Conservation (phyloP, 345 rosid species). For the Eucalyptus decipiens region DNA sequence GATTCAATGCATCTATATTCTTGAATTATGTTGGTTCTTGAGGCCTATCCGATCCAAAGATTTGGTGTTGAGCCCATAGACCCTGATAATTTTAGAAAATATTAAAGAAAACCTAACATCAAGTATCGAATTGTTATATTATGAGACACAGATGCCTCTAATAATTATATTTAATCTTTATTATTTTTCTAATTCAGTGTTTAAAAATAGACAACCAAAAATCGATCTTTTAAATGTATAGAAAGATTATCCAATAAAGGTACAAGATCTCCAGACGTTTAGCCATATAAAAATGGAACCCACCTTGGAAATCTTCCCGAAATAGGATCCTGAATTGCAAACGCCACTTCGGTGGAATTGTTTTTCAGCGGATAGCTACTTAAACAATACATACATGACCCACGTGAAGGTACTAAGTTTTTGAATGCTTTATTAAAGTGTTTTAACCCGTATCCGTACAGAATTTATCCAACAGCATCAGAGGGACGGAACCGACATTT, state of each 20-base stretch:
- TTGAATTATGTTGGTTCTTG: background rate
- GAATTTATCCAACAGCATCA: background rate
- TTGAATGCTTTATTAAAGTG: background rate
- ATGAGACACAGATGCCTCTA: background rate
- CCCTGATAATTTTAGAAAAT: background rate
- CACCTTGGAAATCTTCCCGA: background rate
- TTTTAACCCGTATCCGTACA: background rate
- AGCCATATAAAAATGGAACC: background rate
- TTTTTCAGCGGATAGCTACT: background rate
- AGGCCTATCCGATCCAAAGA: background rate
- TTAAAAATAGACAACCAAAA: background rate
- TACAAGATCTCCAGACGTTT: background rate
- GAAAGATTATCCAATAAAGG: background rate
- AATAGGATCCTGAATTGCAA: background rate
- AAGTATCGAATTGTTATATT: rapidly evolving
- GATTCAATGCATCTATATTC: background rate
- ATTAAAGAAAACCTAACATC: background rate
- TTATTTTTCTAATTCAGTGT: background rate
- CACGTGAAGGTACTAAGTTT: background rate
- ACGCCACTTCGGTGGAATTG: background rate
- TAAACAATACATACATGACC: background rate
- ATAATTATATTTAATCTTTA: background rate
- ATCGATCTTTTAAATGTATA: background rate
- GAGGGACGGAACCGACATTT: background rate
- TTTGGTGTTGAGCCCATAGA: background rate